Conservation (phyloP, 2,329 filamentous ascomycete genomes). For the Claviceps citrina region DNA sequence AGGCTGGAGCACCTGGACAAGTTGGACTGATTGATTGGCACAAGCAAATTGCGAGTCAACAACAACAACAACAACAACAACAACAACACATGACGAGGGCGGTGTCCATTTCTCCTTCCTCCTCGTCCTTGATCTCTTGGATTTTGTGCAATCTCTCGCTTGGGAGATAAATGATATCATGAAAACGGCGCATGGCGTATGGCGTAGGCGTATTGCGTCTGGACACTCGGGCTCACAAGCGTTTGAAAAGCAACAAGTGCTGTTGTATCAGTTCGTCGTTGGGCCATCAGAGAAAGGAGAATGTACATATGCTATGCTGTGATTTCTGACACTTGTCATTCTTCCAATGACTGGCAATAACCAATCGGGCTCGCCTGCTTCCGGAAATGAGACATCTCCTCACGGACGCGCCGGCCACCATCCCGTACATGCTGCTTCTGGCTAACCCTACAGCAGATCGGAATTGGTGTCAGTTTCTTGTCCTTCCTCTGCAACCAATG, state of each 20-base stretch:
- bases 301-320: background rate
- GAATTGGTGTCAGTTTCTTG: background rate
- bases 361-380: background rate
- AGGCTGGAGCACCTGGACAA: constrained; percentile 91
- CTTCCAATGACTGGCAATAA: background rate
- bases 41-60: too few species aligned
- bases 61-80: too few species aligned
- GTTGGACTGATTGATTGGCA: constrained; percentile 47
- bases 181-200: constrained; percentile 1
- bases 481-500: background rate
- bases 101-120: background rate
- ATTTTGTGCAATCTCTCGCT: background rate
- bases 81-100: too few species aligned
- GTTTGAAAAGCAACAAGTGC: background rate
- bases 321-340: background rate
- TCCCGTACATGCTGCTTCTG: background rate
- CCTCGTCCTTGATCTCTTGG: background rate
- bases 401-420: background rate
- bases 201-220: constrained; percentile 1
- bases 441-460: background rate
- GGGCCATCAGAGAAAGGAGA: background rate
- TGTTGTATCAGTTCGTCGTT: background rate
- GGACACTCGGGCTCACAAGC: background rate
- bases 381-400: background rate
- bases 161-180: background rate